Conservation (phyloP, 2,329 filamentous ascomycete species). For the Phialophora chinensis region DNA sequence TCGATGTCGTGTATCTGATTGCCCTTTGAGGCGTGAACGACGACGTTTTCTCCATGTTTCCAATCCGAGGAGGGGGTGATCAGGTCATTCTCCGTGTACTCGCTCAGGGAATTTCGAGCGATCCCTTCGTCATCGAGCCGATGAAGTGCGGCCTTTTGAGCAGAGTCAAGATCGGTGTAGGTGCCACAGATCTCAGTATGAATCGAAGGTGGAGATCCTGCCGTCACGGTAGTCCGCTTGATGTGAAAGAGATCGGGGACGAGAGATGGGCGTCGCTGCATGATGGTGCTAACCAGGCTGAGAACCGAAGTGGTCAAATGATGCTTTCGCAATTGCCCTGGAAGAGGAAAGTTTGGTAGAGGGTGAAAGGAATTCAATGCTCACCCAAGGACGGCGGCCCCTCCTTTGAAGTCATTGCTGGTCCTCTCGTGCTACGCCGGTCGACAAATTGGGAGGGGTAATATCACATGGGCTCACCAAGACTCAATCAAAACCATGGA, state of each 20-base stretch:
- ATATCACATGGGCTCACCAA: slow-evolving; percentile 1
- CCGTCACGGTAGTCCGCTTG: slow-evolving; percentile 24
- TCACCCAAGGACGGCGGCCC: background rate
- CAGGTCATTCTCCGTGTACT: slow-evolving; percentile 23
- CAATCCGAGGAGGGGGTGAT: slow-evolving; percentile 20
- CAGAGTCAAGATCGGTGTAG: slow-evolving; percentile 25
- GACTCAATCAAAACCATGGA: slow-evolving; percentile 1
- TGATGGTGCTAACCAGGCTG: slow-evolving; percentile 2
- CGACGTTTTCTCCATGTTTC: slow-evolving; percentile 23
- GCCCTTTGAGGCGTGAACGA: slow-evolving; percentile 23
- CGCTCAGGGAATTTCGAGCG: slow-evolving; percentile 8
- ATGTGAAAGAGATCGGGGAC: slow-evolving; percentile 29
- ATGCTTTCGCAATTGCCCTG: background rate
- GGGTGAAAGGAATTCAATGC: background rate
- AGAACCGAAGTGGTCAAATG: background rate
- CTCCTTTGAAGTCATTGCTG: background rate
- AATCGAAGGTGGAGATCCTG: slow-evolving; percentile 22
- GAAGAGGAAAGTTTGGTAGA: background rate
- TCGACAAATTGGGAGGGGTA: background rate
- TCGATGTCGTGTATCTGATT: slow-evolving; percentile 23
- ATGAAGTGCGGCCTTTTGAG: slow-evolving; percentile 19
- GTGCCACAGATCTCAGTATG: slow-evolving; percentile 29
- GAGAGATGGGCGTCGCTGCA: slow-evolving; percentile 26
- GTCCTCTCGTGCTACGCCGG: background rate
- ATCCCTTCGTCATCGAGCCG: slow-evolving; percentile 28